Percentiles rank a stretch among this genome's conserved stretches.
Conservation (phyloP, 108 stramenopile species). For the Nitzschia palea region DNA sequence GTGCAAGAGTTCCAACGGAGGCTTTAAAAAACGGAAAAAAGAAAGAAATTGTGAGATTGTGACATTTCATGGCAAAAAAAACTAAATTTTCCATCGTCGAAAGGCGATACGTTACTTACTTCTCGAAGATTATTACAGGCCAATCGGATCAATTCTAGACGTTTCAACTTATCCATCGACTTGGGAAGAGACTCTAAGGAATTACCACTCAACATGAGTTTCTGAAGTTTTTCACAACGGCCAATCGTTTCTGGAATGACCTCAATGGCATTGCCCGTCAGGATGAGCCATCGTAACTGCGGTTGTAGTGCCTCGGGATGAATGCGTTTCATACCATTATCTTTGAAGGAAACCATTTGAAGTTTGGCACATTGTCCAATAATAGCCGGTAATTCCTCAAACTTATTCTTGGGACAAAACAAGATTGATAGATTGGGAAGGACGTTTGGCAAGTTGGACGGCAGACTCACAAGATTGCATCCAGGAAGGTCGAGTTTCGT, state of each 20-base stretch:
- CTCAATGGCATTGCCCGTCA: conserved; percentile 58
- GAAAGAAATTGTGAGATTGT: not conserved
- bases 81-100: not conserved
- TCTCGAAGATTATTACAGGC: conserved; percentile 48
- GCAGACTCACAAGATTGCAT: conserved; percentile 40
- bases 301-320: conserved; percentile 58
- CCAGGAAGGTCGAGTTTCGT: conserved; percentile 54
- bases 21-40: conserved; percentile 12
- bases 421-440: conserved; percentile 60
- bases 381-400: conserved; percentile 48
- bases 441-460: conserved; percentile 19
- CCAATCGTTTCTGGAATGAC: conserved; percentile 53
- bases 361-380: conserved; percentile 53
- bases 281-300: conserved; percentile 64
- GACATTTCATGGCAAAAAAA: not conserved
- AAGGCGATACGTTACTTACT: not conserved
- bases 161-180: conserved; percentile 29
- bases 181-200: conserved; percentile 29
- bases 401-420: conserved; percentile 65
- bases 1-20: conserved; percentile 44
- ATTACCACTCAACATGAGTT: conserved; percentile 71
- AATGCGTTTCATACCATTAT: conserved; percentile 41
- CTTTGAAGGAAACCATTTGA: conserved; percentile 76
- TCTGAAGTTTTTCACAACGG: conserved; percentile 54
- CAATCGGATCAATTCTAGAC: conserved; percentile 60